Evolutionary conservation across 768 basidiomycete species (phyloP).

Genomic region (Chlorophyllum brunneum): DNA sequence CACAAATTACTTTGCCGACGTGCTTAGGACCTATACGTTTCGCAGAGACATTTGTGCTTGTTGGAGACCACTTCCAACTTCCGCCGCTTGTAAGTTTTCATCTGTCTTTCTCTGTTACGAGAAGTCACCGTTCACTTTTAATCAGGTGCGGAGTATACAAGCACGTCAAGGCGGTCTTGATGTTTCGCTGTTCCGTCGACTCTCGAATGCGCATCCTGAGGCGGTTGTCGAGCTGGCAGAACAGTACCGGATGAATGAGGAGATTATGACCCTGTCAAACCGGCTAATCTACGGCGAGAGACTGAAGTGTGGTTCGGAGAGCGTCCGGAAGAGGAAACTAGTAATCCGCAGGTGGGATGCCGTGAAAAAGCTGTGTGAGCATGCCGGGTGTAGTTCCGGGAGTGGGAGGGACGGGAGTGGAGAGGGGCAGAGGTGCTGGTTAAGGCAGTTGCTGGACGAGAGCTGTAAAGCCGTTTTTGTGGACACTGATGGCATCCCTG

Average conservation of each 20-base stretch:
- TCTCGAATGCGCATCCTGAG: conserved; percentile 83
- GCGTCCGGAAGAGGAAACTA: conserved; percentile 60
- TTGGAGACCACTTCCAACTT: conserved; percentile 96
- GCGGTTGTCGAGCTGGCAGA: conserved; percentile 81
- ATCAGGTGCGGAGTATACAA: conserved; percentile 71
- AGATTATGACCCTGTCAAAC: conserved; percentile 18
- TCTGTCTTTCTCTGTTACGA: neutral
- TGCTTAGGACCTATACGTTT: conserved; percentile 91
- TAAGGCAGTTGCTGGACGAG: conserved; percentile 57
- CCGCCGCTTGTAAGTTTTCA: conserved; percentile 73
- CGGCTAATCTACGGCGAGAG: conserved; percentile 17
- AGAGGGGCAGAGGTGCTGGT: conserved; percentile 55
- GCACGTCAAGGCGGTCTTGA: conserved; percentile 88
- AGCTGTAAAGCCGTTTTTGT: conserved; percentile 85
- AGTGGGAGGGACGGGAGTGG: no score
- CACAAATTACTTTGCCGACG: conserved; percentile 94
- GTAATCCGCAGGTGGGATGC: conserved; percentile 44
- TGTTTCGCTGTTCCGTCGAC: conserved; percentile 80
- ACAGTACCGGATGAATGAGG: conserved; percentile 90
- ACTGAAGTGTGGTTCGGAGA: conserved; percentile 65
- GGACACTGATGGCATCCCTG: conserved; percentile 85
- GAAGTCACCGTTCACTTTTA: neutral
- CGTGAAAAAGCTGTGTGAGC: conserved; percentile 40
- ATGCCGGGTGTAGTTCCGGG: conserved; percentile 2
- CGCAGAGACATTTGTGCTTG: conserved; percentile 88